Evolutionary conservation across 2,329 filamentous ascomycete genomes (phyloP).

Genomic region (Cladorrhinum sp.): DNA sequence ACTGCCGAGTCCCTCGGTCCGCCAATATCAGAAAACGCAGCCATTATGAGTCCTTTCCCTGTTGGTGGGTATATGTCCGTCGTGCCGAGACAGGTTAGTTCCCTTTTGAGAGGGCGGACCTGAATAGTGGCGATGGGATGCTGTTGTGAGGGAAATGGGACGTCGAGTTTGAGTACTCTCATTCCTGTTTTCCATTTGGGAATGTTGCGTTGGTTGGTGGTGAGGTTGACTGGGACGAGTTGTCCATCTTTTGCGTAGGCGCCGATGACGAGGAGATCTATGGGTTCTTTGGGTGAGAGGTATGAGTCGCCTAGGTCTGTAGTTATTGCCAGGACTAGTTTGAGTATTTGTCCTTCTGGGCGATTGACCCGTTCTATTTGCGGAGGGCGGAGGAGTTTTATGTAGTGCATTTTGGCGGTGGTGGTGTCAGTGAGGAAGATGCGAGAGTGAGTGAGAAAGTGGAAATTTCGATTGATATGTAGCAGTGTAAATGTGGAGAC

Average conservation of each 20-base stretch:
- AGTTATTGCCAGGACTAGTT: slow-evolving; percentile 52
- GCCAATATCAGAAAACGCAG: slow-evolving; percentile 39
- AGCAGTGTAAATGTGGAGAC: too few relatives aligned
- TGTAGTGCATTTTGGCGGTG: slow-evolving; percentile 50
- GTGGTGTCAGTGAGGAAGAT: too few relatives aligned
- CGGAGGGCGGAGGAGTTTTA: slow-evolving; percentile 50
- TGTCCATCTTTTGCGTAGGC: slow-evolving; percentile 28
- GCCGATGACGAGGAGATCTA: slow-evolving; percentile 41
- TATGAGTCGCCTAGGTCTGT: slow-evolving; percentile 58
- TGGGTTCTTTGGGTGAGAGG: slow-evolving; percentile 42
- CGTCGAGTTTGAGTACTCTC: slow-evolving; percentile 37
- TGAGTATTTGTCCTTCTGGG: slow-evolving; percentile 32
- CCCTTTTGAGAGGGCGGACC: slow-evolving; percentile 25
- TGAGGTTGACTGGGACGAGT: slow-evolving; percentile 20
- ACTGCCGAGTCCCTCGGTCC: too few relatives aligned
- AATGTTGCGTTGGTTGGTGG: slow-evolving; percentile 1
- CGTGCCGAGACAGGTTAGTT: slow-evolving; percentile 22
- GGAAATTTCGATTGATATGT: too few relatives aligned
- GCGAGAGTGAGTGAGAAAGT: too few relatives aligned
- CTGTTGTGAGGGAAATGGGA: slow-evolving; percentile 23
- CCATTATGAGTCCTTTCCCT: slow-evolving; percentile 41
- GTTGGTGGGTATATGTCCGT: slow-evolving; percentile 23
- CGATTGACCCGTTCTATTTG: slow-evolving; percentile 31
- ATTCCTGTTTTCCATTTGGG: slow-evolving; percentile 33
- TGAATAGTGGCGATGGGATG: slow-evolving; percentile 24